Base-by-base conservation (phyloP, 768 basidiomycete genomes). In the Podaxis sp. region DNA sequence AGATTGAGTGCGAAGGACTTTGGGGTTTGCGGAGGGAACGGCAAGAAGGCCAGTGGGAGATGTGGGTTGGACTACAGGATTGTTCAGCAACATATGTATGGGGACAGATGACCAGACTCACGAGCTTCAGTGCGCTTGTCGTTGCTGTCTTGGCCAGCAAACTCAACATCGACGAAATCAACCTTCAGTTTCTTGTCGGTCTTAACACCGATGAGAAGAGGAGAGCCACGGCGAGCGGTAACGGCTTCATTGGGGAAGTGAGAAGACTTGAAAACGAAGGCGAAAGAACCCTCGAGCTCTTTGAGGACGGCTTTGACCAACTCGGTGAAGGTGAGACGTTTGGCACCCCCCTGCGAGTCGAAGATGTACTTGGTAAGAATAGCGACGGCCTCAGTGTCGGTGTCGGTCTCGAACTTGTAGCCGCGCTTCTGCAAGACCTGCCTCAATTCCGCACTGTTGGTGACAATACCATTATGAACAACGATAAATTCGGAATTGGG, bases 121-220 rank as follows among this genome's bases (percentile, higher is more conserved):
- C 80, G 71, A 64, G 74, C 65, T 25, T 82, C 79, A 52, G 74
- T 68, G 63, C 76, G 73, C 3, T 67, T 75, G 58, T 77, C 77
- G 43, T 73, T 78, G 69, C 68, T 79, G 65, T 92, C 90, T 49
- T 90, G 84, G 43, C 88, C 88, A 37, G 91, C 87, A 69, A 98
- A 87, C 74, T 98, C 96, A 61, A 99, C 97, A 76, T 98, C 97
- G 52, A 99, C 96, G 68, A 99, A 98, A 79, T 99, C 97, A 41
- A 98, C 96, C 82, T 99, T 99, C 70, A 99, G 85, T 77, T 98
- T 98, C 84, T 97, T 96, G 74, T 99, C 96, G 17, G 97, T 98
- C 88, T 98, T 98, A 72, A 99, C 96, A 79, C 97, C 97, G 71
- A 99, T 87, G 62, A 98, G 78, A 33, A 99, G 86, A 29, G 97